These are phyloP conservation scores for Ustilago xerochloae DNA, from an alignment of 1,284 basidiomycete genomes.

Conservation along the genomic window DNA sequence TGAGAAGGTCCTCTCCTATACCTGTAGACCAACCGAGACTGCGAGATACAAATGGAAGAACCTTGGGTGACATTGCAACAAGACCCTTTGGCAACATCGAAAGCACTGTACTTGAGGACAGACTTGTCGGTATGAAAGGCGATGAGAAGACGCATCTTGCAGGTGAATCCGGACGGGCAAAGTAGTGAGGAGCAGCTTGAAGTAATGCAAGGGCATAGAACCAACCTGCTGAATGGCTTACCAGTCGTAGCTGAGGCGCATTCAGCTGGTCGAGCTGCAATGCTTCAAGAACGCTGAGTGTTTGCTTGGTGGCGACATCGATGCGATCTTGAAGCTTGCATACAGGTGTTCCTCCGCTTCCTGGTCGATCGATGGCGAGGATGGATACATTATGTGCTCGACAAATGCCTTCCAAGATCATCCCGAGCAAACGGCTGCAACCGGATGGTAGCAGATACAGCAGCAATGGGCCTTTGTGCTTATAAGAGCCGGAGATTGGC, in stretches of 20 bases:
- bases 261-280: slow-evolving; percentile 9
- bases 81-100: slow-evolving; percentile 19
- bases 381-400: slow-evolving; percentile 12
- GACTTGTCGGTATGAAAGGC: slow-evolving; percentile 15
- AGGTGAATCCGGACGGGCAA: slow-evolving; percentile 6
- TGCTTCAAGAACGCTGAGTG: slow-evolving; percentile 17
- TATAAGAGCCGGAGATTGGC: not conserved
- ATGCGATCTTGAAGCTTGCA: slow-evolving; percentile 10
- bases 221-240: slow-evolving; percentile 28
- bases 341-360: slow-evolving; percentile 18
- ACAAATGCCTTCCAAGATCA: slow-evolving; percentile 11
- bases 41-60: slow-evolving; percentile 9
- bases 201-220: slow-evolving; percentile 17
- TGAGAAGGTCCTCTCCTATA: slow-evolving; percentile 12
- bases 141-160: slow-evolving; percentile 18
- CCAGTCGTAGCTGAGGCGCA: slow-evolving; percentile 1
- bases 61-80: slow-evolving; percentile 14
- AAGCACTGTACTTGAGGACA: slow-evolving; percentile 12
- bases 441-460: slow-evolving; percentile 24
- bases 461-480: slow-evolving; percentile 13
- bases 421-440: slow-evolving; percentile 13
- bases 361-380: slow-evolving; percentile 23
- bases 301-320: slow-evolving; percentile 7
- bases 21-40: slow-evolving; percentile 16
- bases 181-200: slow-evolving; percentile 16